Evolutionary conservation across 257 asterid genomes (phyloP).

Genomic region (Cynanchum wilfordii): DNA sequence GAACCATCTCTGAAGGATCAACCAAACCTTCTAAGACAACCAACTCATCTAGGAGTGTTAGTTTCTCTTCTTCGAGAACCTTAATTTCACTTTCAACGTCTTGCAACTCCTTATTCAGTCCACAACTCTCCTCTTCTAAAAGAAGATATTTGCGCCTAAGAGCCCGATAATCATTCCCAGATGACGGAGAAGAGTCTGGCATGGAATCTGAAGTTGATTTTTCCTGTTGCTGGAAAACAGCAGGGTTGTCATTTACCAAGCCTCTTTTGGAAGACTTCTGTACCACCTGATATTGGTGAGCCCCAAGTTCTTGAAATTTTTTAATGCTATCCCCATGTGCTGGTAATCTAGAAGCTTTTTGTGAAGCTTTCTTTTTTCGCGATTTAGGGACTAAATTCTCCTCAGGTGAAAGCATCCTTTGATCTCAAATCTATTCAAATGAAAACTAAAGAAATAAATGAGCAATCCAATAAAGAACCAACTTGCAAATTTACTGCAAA

Average conservation of each 20-base stretch:
- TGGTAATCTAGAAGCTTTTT: constrained; percentile 30
- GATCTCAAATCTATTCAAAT: constrained; percentile 45
- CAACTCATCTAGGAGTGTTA: constrained; percentile 69
- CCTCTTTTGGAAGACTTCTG: constrained; percentile 47
- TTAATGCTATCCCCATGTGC: constrained; percentile 36
- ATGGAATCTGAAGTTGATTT: constrained; percentile 36
- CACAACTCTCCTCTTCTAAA: constrained; percentile 72
- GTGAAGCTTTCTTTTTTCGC: constrained; percentile 52
- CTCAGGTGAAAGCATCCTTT: constrained; percentile 30
- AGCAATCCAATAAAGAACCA: background rate
- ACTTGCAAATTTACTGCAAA: background rate
- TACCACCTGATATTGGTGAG: constrained; percentile 32
- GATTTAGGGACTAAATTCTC: constrained; percentile 38
- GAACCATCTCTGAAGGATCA: constrained; percentile 56
- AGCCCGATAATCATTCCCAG: constrained; percentile 61
- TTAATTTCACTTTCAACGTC: constrained; percentile 62
- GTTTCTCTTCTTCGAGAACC: constrained; percentile 79
- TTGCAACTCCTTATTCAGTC: constrained; percentile 54
- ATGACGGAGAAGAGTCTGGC: constrained; percentile 37
- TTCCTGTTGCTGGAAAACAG: constrained; percentile 29
- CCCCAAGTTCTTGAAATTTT: constrained; percentile 25
- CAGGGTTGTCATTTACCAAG: constrained; percentile 23
- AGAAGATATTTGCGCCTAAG: constrained; percentile 74
- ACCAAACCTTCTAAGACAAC: constrained; percentile 88
- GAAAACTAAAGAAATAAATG: background rate